phyloP scores from a whole-genome alignment of 192 early-diverging fungal species.

The Backusella sp. region DNA sequence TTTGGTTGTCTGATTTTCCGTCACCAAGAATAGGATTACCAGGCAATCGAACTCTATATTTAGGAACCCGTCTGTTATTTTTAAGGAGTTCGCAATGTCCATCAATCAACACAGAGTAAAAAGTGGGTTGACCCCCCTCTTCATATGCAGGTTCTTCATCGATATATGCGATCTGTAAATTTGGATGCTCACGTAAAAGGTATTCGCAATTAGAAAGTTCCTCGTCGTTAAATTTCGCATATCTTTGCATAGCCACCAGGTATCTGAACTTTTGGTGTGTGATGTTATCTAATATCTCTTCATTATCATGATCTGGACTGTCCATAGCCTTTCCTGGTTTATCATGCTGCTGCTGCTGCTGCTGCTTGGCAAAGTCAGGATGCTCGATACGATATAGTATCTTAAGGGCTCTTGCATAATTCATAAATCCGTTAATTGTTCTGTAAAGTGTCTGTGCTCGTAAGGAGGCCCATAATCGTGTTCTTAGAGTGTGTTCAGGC shows the following conservation, averaged over 20 bases:
- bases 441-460: slow-evolving; percentile 73
- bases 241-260: slow-evolving; percentile 73
- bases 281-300: slow-evolving; percentile 57
- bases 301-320: slow-evolving; percentile 4
- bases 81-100: slow-evolving; percentile 57
- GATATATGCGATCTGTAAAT: slow-evolving; percentile 67
- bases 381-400: slow-evolving; percentile 65
- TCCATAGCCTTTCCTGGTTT: background rate
- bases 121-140: slow-evolving; percentile 37
- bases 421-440: slow-evolving; percentile 72
- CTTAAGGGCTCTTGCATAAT: slow-evolving; percentile 69
- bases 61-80: slow-evolving; percentile 57
- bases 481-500: slow-evolving; percentile 66
- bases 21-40: slow-evolving; percentile 76
- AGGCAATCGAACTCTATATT: slow-evolving; percentile 63
- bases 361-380: slow-evolving; percentile 49
- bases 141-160: slow-evolving; percentile 51
- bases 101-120: slow-evolving; percentile 61
- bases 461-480: slow-evolving; percentile 72
- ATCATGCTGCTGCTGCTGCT: background rate
- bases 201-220: slow-evolving; percentile 64
- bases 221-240: slow-evolving; percentile 62
- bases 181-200: slow-evolving; percentile 58
- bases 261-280: slow-evolving; percentile 68
- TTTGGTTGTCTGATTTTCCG: slow-evolving; percentile 78